These are phyloP conservation scores for Bacidia rubella DNA, from an alignment of 495 filamentous ascomycete genomes.

Conservation along the genomic window DNA sequence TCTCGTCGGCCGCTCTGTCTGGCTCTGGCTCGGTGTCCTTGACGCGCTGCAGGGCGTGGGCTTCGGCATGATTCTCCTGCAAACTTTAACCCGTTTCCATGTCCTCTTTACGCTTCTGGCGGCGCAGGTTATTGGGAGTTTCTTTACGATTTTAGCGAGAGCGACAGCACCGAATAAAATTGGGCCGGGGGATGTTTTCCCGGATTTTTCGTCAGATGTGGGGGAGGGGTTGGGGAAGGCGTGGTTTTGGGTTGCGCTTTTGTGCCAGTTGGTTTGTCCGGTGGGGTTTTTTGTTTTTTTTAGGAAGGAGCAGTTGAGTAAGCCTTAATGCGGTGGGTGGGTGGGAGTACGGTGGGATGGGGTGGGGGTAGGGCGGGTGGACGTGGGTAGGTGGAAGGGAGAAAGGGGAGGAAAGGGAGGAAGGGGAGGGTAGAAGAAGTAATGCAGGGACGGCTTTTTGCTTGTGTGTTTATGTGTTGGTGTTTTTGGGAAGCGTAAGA, in stretches of 20 bases:
- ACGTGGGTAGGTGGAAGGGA: neutral
- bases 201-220: slow-evolving; percentile 36
- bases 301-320: slow-evolving; percentile 47
- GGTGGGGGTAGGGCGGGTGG: neutral
- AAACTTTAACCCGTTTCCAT: slow-evolving; percentile 46
- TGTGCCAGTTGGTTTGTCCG: slow-evolving; percentile 48
- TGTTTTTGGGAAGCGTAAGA: no score
- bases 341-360: no score
- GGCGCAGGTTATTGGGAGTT: slow-evolving; percentile 40
- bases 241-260: slow-evolving; percentile 53
- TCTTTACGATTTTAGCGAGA: slow-evolving; percentile 41
- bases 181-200: slow-evolving; percentile 47
- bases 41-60: slow-evolving; percentile 47
- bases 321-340: slow-evolving; percentile 35
- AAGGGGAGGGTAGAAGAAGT: no score
- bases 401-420: no score
- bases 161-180: slow-evolving; percentile 43
- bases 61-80: slow-evolving; percentile 47
- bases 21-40: slow-evolving; percentile 51
- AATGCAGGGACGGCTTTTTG: no score
- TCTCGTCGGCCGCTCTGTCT: slow-evolving; percentile 39
- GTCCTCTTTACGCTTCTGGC: slow-evolving; percentile 38
- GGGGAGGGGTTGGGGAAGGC: slow-evolving; percentile 36
- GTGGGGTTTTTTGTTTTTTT: slow-evolving; percentile 47
- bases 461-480: no score